Conservation (phyloP, 2,329 filamentous ascomycete species). For the Cladosporium sp. region DNA sequence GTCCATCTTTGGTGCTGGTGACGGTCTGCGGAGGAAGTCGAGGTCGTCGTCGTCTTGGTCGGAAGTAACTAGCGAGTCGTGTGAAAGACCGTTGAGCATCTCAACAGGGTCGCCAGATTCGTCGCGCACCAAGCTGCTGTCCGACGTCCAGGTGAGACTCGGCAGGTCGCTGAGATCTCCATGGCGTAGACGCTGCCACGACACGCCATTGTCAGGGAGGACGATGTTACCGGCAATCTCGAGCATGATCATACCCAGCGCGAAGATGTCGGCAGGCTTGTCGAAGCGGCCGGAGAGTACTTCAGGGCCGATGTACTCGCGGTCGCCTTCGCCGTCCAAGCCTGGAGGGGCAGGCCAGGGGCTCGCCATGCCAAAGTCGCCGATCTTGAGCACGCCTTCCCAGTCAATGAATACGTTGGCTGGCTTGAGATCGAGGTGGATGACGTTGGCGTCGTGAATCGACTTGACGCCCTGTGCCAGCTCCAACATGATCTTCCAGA, state of each 20-base stretch:
- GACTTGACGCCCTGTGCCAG: constrained; percentile 75
- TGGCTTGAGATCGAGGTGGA: constrained; percentile 80
- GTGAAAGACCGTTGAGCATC: constrained; percentile 28
- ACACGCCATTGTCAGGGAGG: constrained; percentile 85
- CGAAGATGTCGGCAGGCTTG: constrained; percentile 89
- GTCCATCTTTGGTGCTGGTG: constrained; percentile 20
- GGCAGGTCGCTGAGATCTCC: constrained; percentile 87
- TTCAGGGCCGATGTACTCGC: constrained; percentile 93
- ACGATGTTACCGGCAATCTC: constrained; percentile 93
- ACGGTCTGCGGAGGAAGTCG: constrained; percentile 32
- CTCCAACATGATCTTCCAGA: constrained; percentile 96
- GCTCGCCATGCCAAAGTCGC: constrained; percentile 78
- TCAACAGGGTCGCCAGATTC: constrained; percentile 60
- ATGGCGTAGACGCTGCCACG: constrained; percentile 83
- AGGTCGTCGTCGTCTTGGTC: constrained; percentile 35
- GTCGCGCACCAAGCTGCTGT: constrained; percentile 67
- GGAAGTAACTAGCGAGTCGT: constrained; percentile 24
- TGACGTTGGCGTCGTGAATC: constrained; percentile 82
- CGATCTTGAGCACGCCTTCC: constrained; percentile 78
- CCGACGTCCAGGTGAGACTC: constrained; percentile 74
- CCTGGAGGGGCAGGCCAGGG: constrained; percentile 68
- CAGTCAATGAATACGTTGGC: constrained; percentile 79
- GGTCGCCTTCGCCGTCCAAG: constrained; percentile 88
- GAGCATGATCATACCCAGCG: constrained; percentile 87
- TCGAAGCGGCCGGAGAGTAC: constrained; percentile 81